These are phyloP conservation scores for Pseudohyphozyma bogoriensis DNA, from an alignment of 768 basidiomycete species.

Conservation along the genomic window DNA sequence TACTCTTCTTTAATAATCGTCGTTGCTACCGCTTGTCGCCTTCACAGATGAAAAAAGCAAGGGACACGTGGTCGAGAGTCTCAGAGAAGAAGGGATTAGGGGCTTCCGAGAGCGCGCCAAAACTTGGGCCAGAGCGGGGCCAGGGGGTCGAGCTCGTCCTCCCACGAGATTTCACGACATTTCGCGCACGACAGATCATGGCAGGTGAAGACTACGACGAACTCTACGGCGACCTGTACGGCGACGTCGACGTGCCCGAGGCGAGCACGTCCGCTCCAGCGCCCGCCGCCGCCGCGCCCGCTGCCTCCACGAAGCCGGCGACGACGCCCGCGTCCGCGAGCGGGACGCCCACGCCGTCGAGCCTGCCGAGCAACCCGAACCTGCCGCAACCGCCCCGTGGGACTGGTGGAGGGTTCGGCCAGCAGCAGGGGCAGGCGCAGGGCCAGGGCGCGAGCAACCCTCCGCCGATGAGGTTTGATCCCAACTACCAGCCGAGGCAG, in stretches of 20 bases:
- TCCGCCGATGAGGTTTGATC: conserved; percentile 13
- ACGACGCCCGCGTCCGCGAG: not conserved
- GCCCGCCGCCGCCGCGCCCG: not conserved
- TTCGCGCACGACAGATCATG: too few relatives aligned
- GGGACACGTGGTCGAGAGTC: too few relatives aligned
- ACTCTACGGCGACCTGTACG: conserved; percentile 37
- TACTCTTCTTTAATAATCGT: too few relatives aligned
- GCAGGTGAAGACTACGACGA: conserved; percentile 29
- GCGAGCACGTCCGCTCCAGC: not conserved
- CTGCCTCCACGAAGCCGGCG: not conserved
- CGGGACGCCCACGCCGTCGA: conserved; percentile 34
- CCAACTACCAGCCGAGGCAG: conserved; percentile 19
- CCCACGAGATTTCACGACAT: too few relatives aligned
- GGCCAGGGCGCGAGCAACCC: conserved; percentile 46
- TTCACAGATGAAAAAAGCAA: too few relatives aligned
- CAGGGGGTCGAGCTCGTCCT: too few relatives aligned
- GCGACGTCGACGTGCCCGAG: conserved; percentile 16
- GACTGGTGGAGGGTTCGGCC: too few relatives aligned
- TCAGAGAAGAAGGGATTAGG: too few relatives aligned
- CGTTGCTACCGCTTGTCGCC: too few relatives aligned
- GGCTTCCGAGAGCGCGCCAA: too few relatives aligned
- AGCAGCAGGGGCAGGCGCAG: conserved; percentile 39
- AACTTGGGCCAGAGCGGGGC: too few relatives aligned
- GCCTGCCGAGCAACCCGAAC: conserved; percentile 6
- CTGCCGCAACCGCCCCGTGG: conserved; percentile 17